Evolutionary conservation across 495 filamentous ascomycete species (phyloP).

Genomic region (Daldinia concentrica): DNA sequence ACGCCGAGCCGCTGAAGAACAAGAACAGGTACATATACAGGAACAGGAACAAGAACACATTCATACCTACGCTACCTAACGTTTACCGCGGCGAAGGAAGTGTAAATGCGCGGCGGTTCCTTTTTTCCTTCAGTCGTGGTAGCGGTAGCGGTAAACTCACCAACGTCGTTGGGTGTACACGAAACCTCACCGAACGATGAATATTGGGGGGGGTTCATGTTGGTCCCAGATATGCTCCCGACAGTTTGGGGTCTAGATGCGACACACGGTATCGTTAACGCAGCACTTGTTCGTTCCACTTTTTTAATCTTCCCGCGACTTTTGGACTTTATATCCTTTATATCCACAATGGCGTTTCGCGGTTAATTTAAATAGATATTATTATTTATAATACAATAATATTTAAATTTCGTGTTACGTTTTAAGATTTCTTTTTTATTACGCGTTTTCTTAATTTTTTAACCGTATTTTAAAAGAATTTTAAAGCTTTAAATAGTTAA

Average conservation of each 20-base stretch:
- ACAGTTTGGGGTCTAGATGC: slow-evolving; percentile 36
- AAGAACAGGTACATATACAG: background rate
- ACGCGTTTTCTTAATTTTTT: no score
- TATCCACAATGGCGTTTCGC: no score
- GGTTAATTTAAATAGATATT: no score
- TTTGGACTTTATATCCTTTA: no score
- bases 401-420: no score
- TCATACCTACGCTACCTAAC: background rate
- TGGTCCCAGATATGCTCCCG: slow-evolving; percentile 32
- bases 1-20: slow-evolving; percentile 36
- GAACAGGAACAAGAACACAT: slow-evolving; percentile 5
- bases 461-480: no score
- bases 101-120: slow-evolving; percentile 30
- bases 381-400: no score
- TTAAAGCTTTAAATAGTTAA: no score
- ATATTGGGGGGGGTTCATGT: slow-evolving; percentile 6
- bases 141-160: slow-evolving; percentile 25
- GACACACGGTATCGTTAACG: slow-evolving; percentile 18
- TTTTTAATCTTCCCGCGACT: no score
- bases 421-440: no score
- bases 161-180: slow-evolving; percentile 8
- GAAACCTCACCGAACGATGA: slow-evolving; percentile 24
- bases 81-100: slow-evolving; percentile 28
- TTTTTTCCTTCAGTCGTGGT: slow-evolving; percentile 1
- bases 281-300: no score